These are phyloP conservation scores for Aspergillus wentii DNA, from an alignment of 495 filamentous ascomycete genomes.

Conservation along the genomic window DNA sequence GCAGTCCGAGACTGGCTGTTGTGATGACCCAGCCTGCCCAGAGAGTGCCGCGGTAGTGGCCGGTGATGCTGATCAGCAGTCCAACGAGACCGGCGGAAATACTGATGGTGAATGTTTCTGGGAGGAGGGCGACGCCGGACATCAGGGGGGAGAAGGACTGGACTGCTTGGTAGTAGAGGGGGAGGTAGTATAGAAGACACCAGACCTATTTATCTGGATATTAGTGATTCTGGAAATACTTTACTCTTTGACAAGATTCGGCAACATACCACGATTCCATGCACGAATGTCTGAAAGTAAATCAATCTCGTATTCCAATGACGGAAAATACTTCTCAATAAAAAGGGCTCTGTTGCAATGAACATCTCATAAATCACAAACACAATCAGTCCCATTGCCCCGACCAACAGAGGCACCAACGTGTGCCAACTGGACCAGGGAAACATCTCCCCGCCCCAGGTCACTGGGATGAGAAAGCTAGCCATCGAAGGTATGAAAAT, in stretches of 20 bases:
- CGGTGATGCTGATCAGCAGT: slow-evolving; percentile 35
- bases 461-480: slow-evolving; percentile 47
- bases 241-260: too few relatives aligned
- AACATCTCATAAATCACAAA: slow-evolving; percentile 14
- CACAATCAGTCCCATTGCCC: slow-evolving; percentile 7
- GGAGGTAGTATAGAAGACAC: slow-evolving; percentile 44
- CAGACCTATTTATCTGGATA: too few relatives aligned
- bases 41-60: slow-evolving; percentile 45
- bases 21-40: slow-evolving; percentile 50
- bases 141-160: slow-evolving; percentile 43
- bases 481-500: slow-evolving; percentile 43
- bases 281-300: too few relatives aligned
- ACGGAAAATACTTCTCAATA: too few relatives aligned
- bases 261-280: too few relatives aligned
- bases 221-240: slow-evolving; percentile 46
- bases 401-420: slow-evolving; percentile 31
- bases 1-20: slow-evolving; percentile 40
- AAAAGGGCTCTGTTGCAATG: slow-evolving; percentile 35
- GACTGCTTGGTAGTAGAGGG: slow-evolving; percentile 49
- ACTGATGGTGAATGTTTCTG: slow-evolving; percentile 48
- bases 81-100: slow-evolving; percentile 46
- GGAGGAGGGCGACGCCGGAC: slow-evolving; percentile 42
- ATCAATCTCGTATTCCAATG: too few relatives aligned
- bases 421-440: slow-evolving; percentile 48
- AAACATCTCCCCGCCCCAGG: slow-evolving; percentile 52